Conservation (phyloP, 2,329 filamentous ascomycete species). For the Chaetomium olivaceum region DNA sequence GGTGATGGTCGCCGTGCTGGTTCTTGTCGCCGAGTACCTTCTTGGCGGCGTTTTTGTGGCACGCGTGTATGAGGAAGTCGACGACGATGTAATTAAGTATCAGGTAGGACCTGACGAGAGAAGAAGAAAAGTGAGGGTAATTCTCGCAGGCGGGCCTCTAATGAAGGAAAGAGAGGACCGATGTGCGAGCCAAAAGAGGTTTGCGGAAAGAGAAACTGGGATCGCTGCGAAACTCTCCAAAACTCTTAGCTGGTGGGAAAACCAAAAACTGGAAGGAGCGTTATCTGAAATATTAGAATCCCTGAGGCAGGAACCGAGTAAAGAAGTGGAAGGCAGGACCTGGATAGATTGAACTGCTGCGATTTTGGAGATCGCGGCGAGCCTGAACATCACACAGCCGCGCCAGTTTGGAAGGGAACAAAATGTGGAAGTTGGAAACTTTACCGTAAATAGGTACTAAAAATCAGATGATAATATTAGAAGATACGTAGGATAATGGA, state of each 20-base stretch:
- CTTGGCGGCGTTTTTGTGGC: slow-evolving; percentile 5
- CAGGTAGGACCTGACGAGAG: slow-evolving; percentile 26
- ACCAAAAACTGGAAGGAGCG: slow-evolving; percentile 7
- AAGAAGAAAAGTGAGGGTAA: slow-evolving; percentile 13
- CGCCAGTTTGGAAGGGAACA: not conserved
- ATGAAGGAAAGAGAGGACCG: slow-evolving; percentile 8
- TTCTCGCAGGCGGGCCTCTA: slow-evolving; percentile 12
- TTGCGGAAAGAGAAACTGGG: slow-evolving; percentile 9
- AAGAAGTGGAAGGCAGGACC: slow-evolving; percentile 1
- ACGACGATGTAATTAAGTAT: not conserved
- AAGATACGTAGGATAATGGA: not conserved
- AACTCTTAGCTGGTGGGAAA: not conserved
- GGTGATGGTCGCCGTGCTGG: slow-evolving; percentile 26
- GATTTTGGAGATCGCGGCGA: not conserved
- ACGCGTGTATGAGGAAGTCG: slow-evolving; percentile 8
- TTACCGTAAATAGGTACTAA: not conserved
- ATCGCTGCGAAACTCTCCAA: slow-evolving; percentile 17
- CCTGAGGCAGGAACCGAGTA: slow-evolving; percentile 7
- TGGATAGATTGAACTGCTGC: not conserved
- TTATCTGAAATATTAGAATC: not conserved
- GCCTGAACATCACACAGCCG: not conserved
- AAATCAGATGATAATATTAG: not conserved
- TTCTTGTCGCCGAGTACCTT: not conserved
- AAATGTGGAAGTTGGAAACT: not conserved
- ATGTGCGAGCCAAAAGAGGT: slow-evolving; percentile 20